These are phyloP conservation scores for Saccharomycopsis selenospora DNA, from an alignment of 805 yeast species.

Conservation along the genomic window DNA sequence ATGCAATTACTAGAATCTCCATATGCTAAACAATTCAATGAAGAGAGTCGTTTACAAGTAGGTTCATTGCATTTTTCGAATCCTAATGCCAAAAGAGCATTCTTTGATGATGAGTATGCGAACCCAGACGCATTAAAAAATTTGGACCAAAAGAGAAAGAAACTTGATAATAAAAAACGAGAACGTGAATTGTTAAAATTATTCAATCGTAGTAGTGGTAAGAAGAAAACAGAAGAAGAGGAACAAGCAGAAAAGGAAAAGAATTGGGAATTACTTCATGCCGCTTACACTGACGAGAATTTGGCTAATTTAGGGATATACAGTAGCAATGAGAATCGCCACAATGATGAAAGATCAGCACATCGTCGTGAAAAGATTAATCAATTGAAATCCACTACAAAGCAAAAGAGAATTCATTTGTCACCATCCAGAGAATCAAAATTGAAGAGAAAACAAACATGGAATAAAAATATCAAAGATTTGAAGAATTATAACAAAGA, in stretches of 20 bases:
- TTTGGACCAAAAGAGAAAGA: conserved; percentile 32
- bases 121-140: conserved; percentile 40
- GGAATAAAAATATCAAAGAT: conserved; percentile 22
- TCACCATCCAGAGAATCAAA: conserved; percentile 29
- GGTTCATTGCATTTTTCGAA: conserved; percentile 32
- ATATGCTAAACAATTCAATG: conserved; percentile 25
- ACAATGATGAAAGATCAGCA: not conserved
- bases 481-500: conserved; percentile 28
- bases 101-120: conserved; percentile 42
- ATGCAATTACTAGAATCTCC: conserved; percentile 21
- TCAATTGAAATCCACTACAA: conserved; percentile 27
- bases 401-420: conserved; percentile 30
- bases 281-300: conserved; percentile 34
- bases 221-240: conserved; percentile 24
- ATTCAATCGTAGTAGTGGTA: conserved; percentile 22
- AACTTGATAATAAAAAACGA: conserved; percentile 33
- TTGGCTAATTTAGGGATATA: conserved; percentile 35
- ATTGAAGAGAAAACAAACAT: conserved; percentile 25
- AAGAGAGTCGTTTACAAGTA: conserved; percentile 23
- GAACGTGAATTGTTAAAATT: conserved; percentile 29
- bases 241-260: conserved; percentile 23
- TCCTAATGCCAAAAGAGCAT: conserved; percentile 39
- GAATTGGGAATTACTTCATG: conserved; percentile 27
- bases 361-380: conserved; percentile 17
- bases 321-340: not conserved